Conservation (phyloP, 768 basidiomycete genomes). For the Steccherinum ochraceum region DNA sequence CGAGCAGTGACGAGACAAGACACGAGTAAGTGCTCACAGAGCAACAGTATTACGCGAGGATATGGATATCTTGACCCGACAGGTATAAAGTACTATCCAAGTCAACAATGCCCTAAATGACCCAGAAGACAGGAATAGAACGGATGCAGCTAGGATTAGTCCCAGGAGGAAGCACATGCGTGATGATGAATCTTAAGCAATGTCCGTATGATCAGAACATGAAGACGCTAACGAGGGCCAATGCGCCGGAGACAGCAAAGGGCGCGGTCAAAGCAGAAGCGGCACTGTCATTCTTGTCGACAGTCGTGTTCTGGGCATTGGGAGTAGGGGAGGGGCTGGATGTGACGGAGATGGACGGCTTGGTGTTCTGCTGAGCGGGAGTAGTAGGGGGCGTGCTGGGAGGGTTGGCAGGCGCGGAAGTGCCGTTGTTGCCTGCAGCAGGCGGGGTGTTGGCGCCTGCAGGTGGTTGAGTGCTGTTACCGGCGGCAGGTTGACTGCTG, state of each 20-base stretch:
- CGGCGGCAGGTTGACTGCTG: conserved; percentile 4
- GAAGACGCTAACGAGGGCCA: neutral
- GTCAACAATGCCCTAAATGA: too few species aligned
- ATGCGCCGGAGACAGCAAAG: neutral
- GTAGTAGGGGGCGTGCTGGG: neutral
- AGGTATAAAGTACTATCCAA: neutral
- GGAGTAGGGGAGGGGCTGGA: neutral
- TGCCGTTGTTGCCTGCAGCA: neutral
- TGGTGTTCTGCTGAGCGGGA: neutral
- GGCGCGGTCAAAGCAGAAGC: neutral
- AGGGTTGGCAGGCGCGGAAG: neutral
- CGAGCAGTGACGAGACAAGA: neutral
- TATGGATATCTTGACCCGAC: neutral
- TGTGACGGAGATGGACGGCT: neutral
- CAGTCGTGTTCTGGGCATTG: neutral
- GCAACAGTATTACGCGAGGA: neutral
- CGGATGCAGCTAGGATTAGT: too few species aligned
- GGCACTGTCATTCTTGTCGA: too few species aligned
- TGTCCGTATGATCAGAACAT: neutral
- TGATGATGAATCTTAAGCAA: too few species aligned
- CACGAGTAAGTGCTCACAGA: neutral
- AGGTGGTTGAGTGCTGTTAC: neutral
- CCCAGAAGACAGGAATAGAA: too few species aligned
- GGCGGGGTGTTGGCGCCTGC: too few species aligned
- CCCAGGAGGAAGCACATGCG: too few species aligned